These are phyloP conservation scores for Cunninghamia lanceolata DNA, from an alignment of 75 land plant genomes.

Conservation along the genomic window DNA sequence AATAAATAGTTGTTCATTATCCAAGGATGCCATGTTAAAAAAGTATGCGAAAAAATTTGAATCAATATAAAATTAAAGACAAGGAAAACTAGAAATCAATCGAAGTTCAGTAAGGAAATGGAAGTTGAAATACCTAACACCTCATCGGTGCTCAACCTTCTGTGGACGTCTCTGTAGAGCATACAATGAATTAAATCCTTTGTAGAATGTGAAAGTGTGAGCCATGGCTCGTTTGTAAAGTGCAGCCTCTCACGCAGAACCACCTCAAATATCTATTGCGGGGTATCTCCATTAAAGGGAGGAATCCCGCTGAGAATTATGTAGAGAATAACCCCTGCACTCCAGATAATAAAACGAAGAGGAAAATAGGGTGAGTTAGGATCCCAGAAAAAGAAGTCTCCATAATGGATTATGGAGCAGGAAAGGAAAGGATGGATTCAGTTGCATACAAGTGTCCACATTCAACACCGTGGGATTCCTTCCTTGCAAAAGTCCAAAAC, in stretches of 20 bases:
- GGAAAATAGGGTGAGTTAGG: no score
- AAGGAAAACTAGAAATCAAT: not conserved
- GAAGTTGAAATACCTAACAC: slow-evolving; percentile 40
- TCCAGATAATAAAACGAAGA: no score
- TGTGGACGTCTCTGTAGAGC: slow-evolving; percentile 52
- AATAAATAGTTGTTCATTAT: no score
- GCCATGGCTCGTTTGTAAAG: slow-evolving; percentile 48
- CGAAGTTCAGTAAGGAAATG: not conserved
- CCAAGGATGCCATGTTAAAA: no score
- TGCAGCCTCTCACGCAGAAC: slow-evolving; percentile 52
- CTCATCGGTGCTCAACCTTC: slow-evolving; percentile 55
- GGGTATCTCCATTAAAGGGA: slow-evolving; percentile 62
- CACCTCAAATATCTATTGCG: slow-evolving; percentile 55
- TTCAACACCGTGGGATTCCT: no score
- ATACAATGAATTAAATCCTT: slow-evolving; percentile 64
- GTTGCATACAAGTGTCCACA: no score
- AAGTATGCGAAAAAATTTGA: no score
- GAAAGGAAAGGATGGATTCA: no score
- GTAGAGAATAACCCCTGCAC: slow-evolving; percentile 67
- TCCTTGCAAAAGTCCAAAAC: no score
- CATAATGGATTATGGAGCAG: no score
- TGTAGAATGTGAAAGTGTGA: slow-evolving; percentile 36
- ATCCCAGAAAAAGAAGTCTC: no score
- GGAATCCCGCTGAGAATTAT: slow-evolving; percentile 54
- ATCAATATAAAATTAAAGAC: not conserved